Evolutionary conservation across 1,139 yeast species (phyloP).

Genomic region (Diutina siamensis): DNA sequence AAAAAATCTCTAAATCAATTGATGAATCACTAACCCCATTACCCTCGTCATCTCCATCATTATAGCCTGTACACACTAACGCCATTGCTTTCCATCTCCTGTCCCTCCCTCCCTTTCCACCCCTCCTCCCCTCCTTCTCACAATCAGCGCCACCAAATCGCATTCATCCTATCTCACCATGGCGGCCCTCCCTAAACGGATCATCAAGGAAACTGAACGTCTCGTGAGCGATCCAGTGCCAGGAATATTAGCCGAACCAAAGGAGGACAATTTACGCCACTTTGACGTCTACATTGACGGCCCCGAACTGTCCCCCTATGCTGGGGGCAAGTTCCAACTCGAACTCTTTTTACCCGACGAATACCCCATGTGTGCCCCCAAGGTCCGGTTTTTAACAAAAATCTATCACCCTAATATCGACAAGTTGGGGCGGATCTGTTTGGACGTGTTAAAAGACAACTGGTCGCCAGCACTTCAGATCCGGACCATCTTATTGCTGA

Average conservation of each 20-base stretch:
- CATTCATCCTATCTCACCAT: conserved; percentile 14
- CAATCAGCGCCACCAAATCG: neutral
- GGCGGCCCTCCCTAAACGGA: conserved; percentile 76
- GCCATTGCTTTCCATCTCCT: no score
- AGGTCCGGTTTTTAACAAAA: conserved; percentile 82
- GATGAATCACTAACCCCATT: no score
- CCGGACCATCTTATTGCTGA: conserved; percentile 81
- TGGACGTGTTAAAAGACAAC: conserved; percentile 80
- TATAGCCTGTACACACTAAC: no score
- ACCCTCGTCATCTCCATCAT: no score
- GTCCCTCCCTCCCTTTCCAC: neutral
- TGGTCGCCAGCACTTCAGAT: conserved; percentile 99
- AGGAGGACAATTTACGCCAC: conserved; percentile 85
- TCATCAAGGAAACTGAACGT: conserved; percentile 89
- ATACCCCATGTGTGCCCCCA: conserved; percentile 90
- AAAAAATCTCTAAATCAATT: no score
- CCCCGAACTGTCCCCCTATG: conserved; percentile 78
- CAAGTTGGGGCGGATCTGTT: conserved; percentile 86
- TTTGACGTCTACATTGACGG: conserved; percentile 83
- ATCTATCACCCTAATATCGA: conserved; percentile 97
- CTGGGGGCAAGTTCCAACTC: conserved; percentile 61
- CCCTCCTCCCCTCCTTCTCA: no score
- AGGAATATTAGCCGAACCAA: conserved; percentile 87
- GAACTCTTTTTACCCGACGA: conserved; percentile 82
- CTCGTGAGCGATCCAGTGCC: conserved; percentile 92